phyloP scores from a whole-genome alignment of 2,329 filamentous ascomycete genomes.

The Arthrobotrys iridis region DNA sequence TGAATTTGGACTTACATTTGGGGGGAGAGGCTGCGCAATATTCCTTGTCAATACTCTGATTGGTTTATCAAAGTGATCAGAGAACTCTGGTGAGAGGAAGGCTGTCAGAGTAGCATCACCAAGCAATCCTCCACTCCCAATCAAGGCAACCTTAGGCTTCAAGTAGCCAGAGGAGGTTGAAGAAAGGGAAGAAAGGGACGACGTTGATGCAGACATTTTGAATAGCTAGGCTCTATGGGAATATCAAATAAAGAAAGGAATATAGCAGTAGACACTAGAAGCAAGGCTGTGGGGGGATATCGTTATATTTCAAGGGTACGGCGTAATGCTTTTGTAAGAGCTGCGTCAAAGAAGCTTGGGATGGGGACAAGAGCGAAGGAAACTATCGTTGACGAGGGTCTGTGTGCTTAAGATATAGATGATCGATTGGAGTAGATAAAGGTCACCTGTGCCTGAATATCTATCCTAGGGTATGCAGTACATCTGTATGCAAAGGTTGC shows the following conservation, averaged over 20 bases:
- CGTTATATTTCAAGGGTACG: slow-evolving; percentile 9
- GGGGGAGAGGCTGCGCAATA: slow-evolving; percentile 24
- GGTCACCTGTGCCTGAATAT: neutral
- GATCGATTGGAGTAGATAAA: slow-evolving; percentile 3
- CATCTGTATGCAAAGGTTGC: slow-evolving; percentile 19
- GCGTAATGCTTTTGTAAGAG: slow-evolving; percentile 16
- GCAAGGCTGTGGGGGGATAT: neutral
- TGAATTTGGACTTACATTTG: slow-evolving; percentile 18
- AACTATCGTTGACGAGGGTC: slow-evolving; percentile 38
- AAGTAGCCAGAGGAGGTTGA: slow-evolving; percentile 39
- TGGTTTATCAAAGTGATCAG: slow-evolving; percentile 44
- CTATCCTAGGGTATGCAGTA: slow-evolving; percentile 43
- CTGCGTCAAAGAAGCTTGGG: slow-evolving; percentile 16
- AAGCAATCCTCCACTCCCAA: slow-evolving; percentile 47
- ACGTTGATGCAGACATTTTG: slow-evolving; percentile 47
- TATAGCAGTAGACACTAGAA: slow-evolving; percentile 3
- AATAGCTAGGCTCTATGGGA: slow-evolving; percentile 3
- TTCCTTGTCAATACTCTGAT: slow-evolving; percentile 48
- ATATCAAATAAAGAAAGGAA: slow-evolving; percentile 3
- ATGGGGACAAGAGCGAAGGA: slow-evolving; percentile 15
- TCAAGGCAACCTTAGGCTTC: slow-evolving; percentile 49
- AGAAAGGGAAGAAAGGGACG: slow-evolving; percentile 46
- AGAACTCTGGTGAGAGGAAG: slow-evolving; percentile 46
- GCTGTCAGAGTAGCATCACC: slow-evolving; percentile 48
- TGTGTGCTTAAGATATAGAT: slow-evolving; percentile 35